Percentiles rank a stretch among this genome's conserved stretches.
Evolutionary conservation across 441 rosid genomes (phyloP).

Genomic region (Pelargonium australe): DNA sequence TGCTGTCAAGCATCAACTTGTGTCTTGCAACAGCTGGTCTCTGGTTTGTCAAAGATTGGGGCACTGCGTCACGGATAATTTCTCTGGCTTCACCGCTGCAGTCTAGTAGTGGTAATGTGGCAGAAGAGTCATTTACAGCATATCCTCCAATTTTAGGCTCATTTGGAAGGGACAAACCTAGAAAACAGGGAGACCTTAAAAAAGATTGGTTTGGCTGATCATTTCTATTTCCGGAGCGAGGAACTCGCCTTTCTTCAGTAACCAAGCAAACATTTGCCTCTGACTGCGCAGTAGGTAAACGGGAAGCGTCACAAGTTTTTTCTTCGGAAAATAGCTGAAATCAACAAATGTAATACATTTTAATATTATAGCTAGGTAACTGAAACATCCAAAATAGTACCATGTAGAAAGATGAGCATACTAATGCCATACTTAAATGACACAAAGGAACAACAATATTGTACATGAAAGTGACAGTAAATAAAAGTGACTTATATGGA

Average conservation of each 20-base stretch:
- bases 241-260: conserved; percentile 21
- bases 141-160: conserved; percentile 21
- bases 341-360: conserved; percentile 3
- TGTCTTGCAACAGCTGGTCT: conserved; percentile 27
- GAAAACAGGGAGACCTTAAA: conserved; percentile 24
- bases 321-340: conserved; percentile 38
- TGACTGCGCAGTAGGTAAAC: conserved; percentile 12
- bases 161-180: conserved; percentile 27
- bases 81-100: conserved; percentile 18
- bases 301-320: conserved; percentile 17
- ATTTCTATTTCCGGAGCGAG: conserved; percentile 19
- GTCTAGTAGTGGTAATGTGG: conserved; percentile 16
- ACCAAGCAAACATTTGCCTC: conserved; percentile 17
- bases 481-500: background rate
- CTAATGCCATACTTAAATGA: conserved; percentile 3
- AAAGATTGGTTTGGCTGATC: conserved; percentile 18
- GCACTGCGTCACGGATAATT: conserved; percentile 20
- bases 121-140: conserved; percentile 14
- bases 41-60: conserved; percentile 25
- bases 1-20: conserved; percentile 37
- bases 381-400: background rate
- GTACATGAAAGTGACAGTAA: background rate
- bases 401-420: background rate
- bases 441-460: background rate
- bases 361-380: background rate